Conservation (phyloP, 768 basidiomycete genomes). For the Termitomyces sp. region DNA sequence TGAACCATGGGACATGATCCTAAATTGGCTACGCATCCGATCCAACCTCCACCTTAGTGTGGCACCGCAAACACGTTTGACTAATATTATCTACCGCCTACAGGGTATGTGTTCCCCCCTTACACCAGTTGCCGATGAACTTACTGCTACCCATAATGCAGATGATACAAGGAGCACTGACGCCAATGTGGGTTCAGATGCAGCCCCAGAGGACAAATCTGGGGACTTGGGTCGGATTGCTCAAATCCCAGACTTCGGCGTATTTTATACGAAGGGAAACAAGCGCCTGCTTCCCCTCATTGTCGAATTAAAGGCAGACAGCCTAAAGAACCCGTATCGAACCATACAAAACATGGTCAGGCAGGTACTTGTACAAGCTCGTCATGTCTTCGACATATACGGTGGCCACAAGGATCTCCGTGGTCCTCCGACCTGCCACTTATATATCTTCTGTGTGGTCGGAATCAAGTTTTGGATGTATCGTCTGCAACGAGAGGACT, state of each 20-base stretch:
- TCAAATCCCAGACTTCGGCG: neutral
- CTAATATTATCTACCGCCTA: neutral
- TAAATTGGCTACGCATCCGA: neutral
- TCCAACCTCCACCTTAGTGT: neutral
- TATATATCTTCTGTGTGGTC: neutral
- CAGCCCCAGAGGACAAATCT: neutral
- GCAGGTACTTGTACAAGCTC: neutral
- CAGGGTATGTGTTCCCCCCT: too few relatives aligned
- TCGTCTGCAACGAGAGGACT: neutral
- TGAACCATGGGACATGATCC: neutral
- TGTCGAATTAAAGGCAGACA: neutral
- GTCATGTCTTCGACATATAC: neutral
- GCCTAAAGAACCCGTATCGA: neutral
- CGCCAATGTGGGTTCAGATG: neutral
- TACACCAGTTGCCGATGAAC: too few relatives aligned
- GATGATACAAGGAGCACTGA: neutral
- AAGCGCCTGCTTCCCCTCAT: neutral
- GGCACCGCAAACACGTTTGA: neutral
- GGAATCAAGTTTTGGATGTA: neutral
- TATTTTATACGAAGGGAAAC: neutral
- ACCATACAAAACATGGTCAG: neutral
- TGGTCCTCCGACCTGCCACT: too few relatives aligned
- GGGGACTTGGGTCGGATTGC: neutral
- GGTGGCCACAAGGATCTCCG: too few relatives aligned
- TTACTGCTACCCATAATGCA: neutral